These are phyloP conservation scores for Helminthosporium solani DNA, from an alignment of 2,329 filamentous ascomycete species.

Conservation along the genomic window DNA sequence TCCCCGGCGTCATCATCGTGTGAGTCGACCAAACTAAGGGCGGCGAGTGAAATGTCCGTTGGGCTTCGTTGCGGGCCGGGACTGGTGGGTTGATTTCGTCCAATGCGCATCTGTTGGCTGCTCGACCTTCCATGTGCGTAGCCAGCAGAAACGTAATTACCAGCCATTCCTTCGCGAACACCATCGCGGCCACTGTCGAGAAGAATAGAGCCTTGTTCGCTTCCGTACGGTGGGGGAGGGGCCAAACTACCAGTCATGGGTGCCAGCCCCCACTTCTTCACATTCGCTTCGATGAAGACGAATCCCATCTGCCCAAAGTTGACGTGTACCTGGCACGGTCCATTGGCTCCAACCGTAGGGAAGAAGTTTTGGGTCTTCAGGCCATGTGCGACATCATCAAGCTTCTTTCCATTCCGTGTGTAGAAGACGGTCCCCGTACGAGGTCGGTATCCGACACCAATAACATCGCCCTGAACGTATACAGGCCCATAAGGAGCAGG, in stretches of 20 bases:
- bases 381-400: conserved; percentile 91
- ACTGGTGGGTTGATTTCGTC: conserved; percentile 69
- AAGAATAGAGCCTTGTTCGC: conserved; percentile 93
- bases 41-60: conserved; percentile 92
- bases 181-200: conserved; percentile 73
- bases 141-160: conserved; percentile 49
- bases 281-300: conserved; percentile 98
- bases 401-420: conserved; percentile 94
- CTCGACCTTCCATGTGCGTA: conserved; percentile 68
- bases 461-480: conserved; percentile 89
- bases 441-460: conserved; percentile 92
- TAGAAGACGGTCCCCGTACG: conserved; percentile 96
- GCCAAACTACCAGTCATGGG: conserved; percentile 94
- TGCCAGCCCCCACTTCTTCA: conserved; percentile 98
- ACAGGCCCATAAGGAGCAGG: conserved; percentile 77
- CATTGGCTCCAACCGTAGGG: conserved; percentile 93
- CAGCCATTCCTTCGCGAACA: conserved; percentile 54
- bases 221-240: conserved; percentile 93
- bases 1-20: conserved; percentile 67
- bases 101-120: conserved; percentile 75
- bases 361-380: conserved; percentile 97
- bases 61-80: conserved; percentile 88
- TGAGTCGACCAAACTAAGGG: conserved; percentile 70
- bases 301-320: conserved; percentile 98
- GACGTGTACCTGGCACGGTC: conserved; percentile 88